Percentiles rank a stretch among this genome's conserved stretches.
phyloP scores from a whole-genome alignment of 768 basidiomycete genomes.

The Kwoniella botswanensis region DNA sequence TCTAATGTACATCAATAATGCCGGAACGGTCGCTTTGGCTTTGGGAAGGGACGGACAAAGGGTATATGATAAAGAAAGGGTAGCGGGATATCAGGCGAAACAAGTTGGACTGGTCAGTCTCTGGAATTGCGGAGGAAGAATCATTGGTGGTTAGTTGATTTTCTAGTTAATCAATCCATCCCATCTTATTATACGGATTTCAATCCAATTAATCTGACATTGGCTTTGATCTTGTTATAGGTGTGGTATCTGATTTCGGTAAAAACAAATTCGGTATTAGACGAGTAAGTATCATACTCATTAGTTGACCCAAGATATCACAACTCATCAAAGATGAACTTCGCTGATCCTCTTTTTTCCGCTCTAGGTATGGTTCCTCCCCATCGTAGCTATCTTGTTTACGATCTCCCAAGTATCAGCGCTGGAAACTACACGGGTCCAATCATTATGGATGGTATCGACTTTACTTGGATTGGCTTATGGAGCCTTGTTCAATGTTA shows the following conservation, averaged over 20 bases:
- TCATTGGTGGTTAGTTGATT: slow-evolving; percentile 68
- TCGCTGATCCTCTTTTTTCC: neutral
- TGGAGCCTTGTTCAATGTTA: slow-evolving; percentile 73
- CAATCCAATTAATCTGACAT: too few relatives aligned
- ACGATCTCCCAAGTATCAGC: slow-evolving; percentile 73
- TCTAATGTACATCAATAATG: slow-evolving; percentile 86
- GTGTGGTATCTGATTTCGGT: slow-evolving; percentile 52
- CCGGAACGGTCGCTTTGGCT: slow-evolving; percentile 76
- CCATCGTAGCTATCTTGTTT: slow-evolving; percentile 70
- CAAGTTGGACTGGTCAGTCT: slow-evolving; percentile 84
- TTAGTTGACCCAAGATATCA: too few relatives aligned
- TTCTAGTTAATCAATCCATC: neutral
- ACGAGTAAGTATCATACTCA: slow-evolving; percentile 37
- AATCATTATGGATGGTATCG: slow-evolving; percentile 70
- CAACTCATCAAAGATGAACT: too few relatives aligned
- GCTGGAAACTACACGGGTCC: slow-evolving; percentile 65
- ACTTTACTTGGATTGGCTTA: slow-evolving; percentile 70
- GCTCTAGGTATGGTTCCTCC: slow-evolving; percentile 53
- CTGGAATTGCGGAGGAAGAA: slow-evolving; percentile 78
- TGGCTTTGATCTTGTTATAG: slow-evolving; percentile 4
- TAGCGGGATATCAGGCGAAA: slow-evolving; percentile 75
- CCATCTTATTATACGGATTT: too few relatives aligned
- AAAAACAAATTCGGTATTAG: slow-evolving; percentile 46
- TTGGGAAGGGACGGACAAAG: slow-evolving; percentile 63
- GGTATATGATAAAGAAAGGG: slow-evolving; percentile 70